phyloP scores from a whole-genome alignment of 148 eudicot genomes.

The Amaranthus palmeri region DNA sequence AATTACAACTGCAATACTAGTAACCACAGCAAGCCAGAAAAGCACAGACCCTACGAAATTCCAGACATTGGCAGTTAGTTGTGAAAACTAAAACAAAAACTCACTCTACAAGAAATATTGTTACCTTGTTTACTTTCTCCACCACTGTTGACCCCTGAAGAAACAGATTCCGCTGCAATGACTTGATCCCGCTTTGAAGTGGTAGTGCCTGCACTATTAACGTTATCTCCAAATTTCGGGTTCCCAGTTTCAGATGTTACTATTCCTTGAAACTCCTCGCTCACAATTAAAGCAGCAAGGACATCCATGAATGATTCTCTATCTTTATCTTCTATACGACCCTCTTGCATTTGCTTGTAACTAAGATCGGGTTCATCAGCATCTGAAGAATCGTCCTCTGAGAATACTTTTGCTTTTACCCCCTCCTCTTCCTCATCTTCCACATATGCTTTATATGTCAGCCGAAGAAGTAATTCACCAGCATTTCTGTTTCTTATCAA shows the following conservation, averaged over 20 bases:
- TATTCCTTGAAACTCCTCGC: constrained; percentile 95
- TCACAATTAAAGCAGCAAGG: constrained; percentile 85
- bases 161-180: constrained; percentile 26
- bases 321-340: constrained; percentile 30
- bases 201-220: constrained; percentile 28
- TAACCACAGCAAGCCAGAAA: constrained; percentile 73
- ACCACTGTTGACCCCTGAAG: constrained; percentile 25
- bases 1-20: constrained; percentile 58
- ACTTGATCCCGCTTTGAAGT: constrained; percentile 26
- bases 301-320: constrained; percentile 89
- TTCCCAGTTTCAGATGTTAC: constrained; percentile 72
- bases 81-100: constrained; percentile 12
- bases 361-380: constrained; percentile 45
- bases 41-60: constrained; percentile 58
- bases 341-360: constrained; percentile 38
- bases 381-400: constrained; percentile 75
- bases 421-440: constrained; percentile 96
- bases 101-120: neutral
- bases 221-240: constrained; percentile 33
- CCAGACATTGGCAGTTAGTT: constrained; percentile 5
- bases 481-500: constrained; percentile 49
- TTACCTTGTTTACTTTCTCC: constrained; percentile 54
- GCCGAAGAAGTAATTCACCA: constrained; percentile 78
- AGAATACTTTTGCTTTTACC: constrained; percentile 27
- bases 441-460: constrained; percentile 94